Conservation (phyloP, 2,329 filamentous ascomycete species). For the Capronia epimyces region DNA sequence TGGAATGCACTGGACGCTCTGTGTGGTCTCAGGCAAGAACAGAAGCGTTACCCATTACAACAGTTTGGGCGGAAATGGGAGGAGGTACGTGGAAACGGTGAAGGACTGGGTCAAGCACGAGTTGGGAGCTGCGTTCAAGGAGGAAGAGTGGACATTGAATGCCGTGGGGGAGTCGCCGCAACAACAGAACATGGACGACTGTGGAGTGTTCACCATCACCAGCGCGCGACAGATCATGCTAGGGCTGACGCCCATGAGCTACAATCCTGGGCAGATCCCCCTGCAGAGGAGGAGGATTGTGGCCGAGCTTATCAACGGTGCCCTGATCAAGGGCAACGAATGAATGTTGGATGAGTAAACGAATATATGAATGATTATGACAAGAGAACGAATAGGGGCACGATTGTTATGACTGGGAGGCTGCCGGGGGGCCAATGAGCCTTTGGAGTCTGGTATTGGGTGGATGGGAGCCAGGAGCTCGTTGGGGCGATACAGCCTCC, state of each 20-base stretch:
- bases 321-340: constrained; percentile 31
- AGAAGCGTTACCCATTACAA: constrained; percentile 47
- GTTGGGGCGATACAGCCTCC: no score
- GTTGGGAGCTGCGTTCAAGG: constrained; percentile 37
- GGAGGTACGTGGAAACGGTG: constrained; percentile 33
- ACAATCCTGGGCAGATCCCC: constrained; percentile 38
- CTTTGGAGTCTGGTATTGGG: no score
- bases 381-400: no score
- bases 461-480: no score
- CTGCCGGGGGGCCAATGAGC: no score
- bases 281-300: constrained; percentile 44
- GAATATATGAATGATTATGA: no score
- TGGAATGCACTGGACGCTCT: constrained; percentile 45
- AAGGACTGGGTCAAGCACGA: constrained; percentile 42
- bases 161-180: constrained; percentile 35
- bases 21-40: constrained; percentile 41
- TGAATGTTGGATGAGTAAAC: no score
- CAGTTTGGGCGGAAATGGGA: constrained; percentile 37
- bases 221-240: constrained; percentile 46
- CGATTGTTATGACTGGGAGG: no score
- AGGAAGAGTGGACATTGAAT: constrained; percentile 41
- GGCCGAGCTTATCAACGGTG: constrained; percentile 41
- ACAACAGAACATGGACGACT: constrained; percentile 46
- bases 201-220: constrained; percentile 47
- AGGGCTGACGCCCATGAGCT: constrained; percentile 39